Evolutionary conservation across 2,329 filamentous ascomycete species (phyloP).

Genomic region (Fusarium verrucosum): DNA sequence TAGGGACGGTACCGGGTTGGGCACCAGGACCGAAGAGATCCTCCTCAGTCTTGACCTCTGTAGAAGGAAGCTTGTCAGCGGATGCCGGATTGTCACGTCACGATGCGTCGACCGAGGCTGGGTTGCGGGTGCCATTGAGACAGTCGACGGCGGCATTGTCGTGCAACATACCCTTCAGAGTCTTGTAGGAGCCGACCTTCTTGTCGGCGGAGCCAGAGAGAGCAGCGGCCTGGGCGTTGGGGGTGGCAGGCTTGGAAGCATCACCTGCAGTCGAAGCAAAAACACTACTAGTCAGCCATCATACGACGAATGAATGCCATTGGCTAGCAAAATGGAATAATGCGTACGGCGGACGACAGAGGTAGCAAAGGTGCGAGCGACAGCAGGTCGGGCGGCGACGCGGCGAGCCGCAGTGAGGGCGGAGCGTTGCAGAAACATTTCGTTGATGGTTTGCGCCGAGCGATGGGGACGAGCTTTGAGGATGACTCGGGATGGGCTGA

Average conservation of each 20-base stretch:
- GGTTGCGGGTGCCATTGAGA: conserved; percentile 24
- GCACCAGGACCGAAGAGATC: conserved; percentile 90
- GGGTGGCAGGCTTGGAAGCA: conserved; percentile 50
- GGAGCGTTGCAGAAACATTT: conserved; percentile 72
- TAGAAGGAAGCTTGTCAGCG: conserved; percentile 37
- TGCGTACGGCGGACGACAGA: conserved; percentile 68
- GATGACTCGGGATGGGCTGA: conserved; percentile 39
- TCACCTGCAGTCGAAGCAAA: conserved; percentile 47
- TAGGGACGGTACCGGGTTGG: conserved; percentile 82
- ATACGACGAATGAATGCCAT: conserved; percentile 45
- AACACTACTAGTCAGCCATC: conserved; percentile 44
- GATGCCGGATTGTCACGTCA: conserved; percentile 24
- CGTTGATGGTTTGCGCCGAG: conserved; percentile 38
- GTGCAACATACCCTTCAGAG: conserved; percentile 56
- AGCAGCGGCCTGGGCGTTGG: conserved; percentile 52
- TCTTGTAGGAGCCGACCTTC: conserved; percentile 58
- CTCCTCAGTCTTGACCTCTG: conserved; percentile 84
- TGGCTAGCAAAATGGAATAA: conserved; percentile 40
- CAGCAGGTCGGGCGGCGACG: conserved; percentile 61
- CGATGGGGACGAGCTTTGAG: conserved; percentile 37
- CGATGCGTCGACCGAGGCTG: conserved; percentile 41
- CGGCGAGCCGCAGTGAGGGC: conserved; percentile 69
- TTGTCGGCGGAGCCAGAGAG: conserved; percentile 53
- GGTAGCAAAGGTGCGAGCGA: conserved; percentile 68
- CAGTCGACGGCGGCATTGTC: conserved; percentile 29